Conservation (phyloP, 345 rosid genomes). For the Populus simonii region DNA sequence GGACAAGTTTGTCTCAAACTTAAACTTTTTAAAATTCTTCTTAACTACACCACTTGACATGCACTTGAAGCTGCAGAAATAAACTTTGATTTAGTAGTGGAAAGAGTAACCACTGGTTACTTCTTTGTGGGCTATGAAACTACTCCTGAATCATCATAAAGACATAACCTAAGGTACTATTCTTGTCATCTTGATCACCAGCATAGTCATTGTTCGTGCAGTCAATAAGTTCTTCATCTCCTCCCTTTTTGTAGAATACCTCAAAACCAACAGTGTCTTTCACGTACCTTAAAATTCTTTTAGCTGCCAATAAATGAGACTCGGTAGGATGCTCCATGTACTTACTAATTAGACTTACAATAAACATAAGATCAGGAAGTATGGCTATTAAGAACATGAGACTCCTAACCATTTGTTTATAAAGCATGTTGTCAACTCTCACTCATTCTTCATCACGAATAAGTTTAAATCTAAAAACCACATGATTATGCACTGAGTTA, state of each 20-base stretch:
- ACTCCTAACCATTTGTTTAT: no score
- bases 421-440: no score
- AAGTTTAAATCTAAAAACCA: no score
- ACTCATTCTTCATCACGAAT: no score
- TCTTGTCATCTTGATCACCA: background rate
- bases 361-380: background rate
- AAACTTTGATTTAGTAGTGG: background rate
- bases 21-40: background rate
- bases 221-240: background rate
- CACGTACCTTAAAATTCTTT: background rate
- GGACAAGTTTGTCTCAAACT: no score
- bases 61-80: background rate
- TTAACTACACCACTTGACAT: background rate
- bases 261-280: background rate
- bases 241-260: background rate
- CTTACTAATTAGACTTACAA: background rate
- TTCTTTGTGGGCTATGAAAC: background rate
- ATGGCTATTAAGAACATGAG: background rate
- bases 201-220: background rate
- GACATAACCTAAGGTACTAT: background rate
- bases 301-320: background rate
- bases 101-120: background rate
- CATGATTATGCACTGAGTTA: no score
- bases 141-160: background rate
- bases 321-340: background rate